These are phyloP conservation scores for Trichoderma koningiopsis DNA, from an alignment of 2,329 filamentous ascomycete species.

Conservation along the genomic window DNA sequence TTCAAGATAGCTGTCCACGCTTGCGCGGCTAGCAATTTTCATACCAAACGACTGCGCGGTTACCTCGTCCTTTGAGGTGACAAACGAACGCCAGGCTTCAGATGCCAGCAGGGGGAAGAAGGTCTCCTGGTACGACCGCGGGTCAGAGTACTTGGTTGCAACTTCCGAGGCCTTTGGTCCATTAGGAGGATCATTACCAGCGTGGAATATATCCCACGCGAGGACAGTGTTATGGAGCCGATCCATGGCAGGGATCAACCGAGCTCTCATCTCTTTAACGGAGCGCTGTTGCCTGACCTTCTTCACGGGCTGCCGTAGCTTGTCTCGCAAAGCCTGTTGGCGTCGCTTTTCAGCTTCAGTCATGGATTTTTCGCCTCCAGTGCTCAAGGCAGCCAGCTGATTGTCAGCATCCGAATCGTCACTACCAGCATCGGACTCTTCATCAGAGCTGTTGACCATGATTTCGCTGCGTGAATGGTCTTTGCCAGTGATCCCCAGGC, in stretches of 20 bases:
- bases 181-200: slow-evolving; percentile 81
- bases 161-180: slow-evolving; percentile 74
- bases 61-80: slow-evolving; percentile 85
- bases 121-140: slow-evolving; percentile 78
- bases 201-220: slow-evolving; percentile 92
- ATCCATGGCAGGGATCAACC: slow-evolving; percentile 86
- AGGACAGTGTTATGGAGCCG: slow-evolving; percentile 83
- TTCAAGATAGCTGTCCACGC: slow-evolving; percentile 90
- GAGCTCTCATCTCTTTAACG: slow-evolving; percentile 90
- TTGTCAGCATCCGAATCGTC: slow-evolving; percentile 56
- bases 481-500: slow-evolving; percentile 73
- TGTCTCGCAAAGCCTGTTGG: slow-evolving; percentile 53
- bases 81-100: slow-evolving; percentile 94
- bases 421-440: slow-evolving; percentile 70
- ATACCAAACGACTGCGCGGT: slow-evolving; percentile 80
- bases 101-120: slow-evolving; percentile 89
- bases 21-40: slow-evolving; percentile 83
- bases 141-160: slow-evolving; percentile 74
- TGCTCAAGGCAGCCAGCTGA: slow-evolving; percentile 51
- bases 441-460: slow-evolving; percentile 85
- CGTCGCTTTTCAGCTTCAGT: slow-evolving; percentile 51
- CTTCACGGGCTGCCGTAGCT: slow-evolving; percentile 73
- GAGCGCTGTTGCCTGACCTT: slow-evolving; percentile 80
- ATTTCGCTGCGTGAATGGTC: slow-evolving; percentile 83
- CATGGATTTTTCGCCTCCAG: slow-evolving; percentile 51